Conservation (phyloP, 306 rosid species). For the Ormosia emarginata region DNA sequence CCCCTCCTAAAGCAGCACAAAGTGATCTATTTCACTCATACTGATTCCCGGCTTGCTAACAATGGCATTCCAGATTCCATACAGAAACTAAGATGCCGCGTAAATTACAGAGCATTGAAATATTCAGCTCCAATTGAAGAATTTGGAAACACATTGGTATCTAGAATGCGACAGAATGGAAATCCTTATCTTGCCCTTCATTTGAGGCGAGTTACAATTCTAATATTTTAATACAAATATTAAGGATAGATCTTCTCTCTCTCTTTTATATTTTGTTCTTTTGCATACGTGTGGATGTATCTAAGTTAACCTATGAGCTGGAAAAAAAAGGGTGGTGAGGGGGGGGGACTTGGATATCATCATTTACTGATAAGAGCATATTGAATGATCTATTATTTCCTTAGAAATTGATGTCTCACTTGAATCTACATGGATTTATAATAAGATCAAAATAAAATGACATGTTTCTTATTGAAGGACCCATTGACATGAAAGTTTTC, state of each 20-base stretch:
- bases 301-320: background rate
- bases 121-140: conserved; percentile 85
- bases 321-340: background rate
- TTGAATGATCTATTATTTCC: background rate
- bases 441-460: background rate
- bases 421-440: background rate
- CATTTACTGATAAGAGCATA: background rate
- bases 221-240: conserved; percentile 13
- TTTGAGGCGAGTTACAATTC: conserved; percentile 65
- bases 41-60: conserved; percentile 88
- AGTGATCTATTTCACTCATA: conserved; percentile 83
- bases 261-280: background rate
- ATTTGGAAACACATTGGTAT: conserved; percentile 66
- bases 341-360: background rate
- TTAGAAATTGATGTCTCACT: background rate
- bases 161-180: conserved; percentile 78
- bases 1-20: conserved; percentile 86
- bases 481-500: background rate
- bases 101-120: conserved; percentile 80
- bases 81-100: conserved; percentile 87
- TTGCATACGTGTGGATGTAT: background rate
- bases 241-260: background rate
- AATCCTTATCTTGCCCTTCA: conserved; percentile 86
- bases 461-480: background rate
- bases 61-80: conserved; percentile 63